A percentile compares a stretch with the other conserved stretches of the same genome.
These are phyloP conservation scores for Xylaria grammica DNA, from an alignment of 495 filamentous ascomycete species.

Conservation along the genomic window DNA sequence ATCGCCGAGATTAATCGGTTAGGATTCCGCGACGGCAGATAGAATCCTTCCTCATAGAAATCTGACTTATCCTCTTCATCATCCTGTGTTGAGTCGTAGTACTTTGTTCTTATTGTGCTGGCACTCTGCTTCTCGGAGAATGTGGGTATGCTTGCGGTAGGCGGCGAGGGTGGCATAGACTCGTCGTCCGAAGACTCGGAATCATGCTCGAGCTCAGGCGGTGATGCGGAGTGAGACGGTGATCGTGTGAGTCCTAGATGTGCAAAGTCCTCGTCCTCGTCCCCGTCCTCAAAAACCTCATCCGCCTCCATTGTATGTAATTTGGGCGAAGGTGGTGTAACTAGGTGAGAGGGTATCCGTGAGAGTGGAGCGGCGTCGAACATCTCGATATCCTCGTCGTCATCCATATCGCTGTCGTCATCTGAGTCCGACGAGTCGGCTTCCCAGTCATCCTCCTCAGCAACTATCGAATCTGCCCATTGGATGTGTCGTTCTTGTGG, in stretches of 20 bases:
- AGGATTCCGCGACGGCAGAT: conserved; percentile 57
- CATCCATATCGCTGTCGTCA: conserved; percentile 57
- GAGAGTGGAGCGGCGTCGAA: conserved; percentile 52
- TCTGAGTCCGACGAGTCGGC: conserved; percentile 67
- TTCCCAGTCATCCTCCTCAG: conserved; percentile 74
- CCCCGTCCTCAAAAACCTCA: conserved; percentile 64
- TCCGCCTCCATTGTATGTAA: conserved; percentile 41
- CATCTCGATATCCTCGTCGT: conserved; percentile 59
- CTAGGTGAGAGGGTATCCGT: conserved; percentile 47
- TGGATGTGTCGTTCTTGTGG: conserved; percentile 73
- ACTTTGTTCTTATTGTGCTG: conserved; percentile 57
- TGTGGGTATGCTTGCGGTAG: conserved; percentile 64
- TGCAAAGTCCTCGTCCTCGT: conserved; percentile 73
- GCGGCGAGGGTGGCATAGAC: conserved; percentile 85
- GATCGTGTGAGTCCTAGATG: conserved; percentile 75
- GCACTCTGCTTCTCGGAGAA: conserved; percentile 72
- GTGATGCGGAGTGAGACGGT: conserved; percentile 67
- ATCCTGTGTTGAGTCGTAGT: conserved; percentile 46
- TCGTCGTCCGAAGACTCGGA: conserved; percentile 70
- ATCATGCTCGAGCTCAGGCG: conserved; percentile 78
- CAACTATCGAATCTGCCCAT: conserved; percentile 84
- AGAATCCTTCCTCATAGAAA: conserved; percentile 67
- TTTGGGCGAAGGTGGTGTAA: conserved; percentile 34
- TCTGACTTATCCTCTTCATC: conserved; percentile 47
- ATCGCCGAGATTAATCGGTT: conserved; percentile 52